These are phyloP conservation scores for Sarocladiaceae sp. DNA, from an alignment of 2,329 filamentous ascomycete genomes.

Conservation along the genomic window DNA sequence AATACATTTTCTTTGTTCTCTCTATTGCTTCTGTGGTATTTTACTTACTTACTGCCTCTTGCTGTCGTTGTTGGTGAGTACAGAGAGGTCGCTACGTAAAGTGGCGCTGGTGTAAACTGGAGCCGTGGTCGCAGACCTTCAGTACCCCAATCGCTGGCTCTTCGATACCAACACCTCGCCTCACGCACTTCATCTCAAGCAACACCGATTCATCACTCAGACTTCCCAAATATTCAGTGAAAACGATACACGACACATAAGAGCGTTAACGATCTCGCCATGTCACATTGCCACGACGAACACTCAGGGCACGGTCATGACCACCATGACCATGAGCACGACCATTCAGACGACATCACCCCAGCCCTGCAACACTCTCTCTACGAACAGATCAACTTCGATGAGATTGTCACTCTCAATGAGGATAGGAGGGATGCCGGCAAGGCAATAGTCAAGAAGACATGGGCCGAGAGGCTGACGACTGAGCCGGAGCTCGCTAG, in stretches of 20 bases:
- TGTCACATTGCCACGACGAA: constrained; percentile 49
- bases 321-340: constrained; percentile 61
- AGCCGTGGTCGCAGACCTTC: too few species aligned
- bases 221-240: neutral
- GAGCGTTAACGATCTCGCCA: too few species aligned
- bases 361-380: constrained; percentile 87
- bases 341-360: constrained; percentile 88
- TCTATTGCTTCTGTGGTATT: too few species aligned
- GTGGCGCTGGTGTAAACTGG: too few species aligned
- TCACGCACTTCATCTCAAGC: too few species aligned
- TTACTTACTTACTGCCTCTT: too few species aligned
- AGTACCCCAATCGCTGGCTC: too few species aligned
- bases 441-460: constrained; percentile 77
- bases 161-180: too few species aligned
- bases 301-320: constrained; percentile 46
- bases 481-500: constrained; percentile 73
- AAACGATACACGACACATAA: too few species aligned
- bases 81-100: too few species aligned
- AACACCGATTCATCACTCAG: neutral
- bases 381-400: constrained; percentile 89
- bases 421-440: constrained; percentile 68
- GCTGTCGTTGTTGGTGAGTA: too few species aligned
- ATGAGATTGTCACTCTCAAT: constrained; percentile 79
- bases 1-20: too few species aligned
- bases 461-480: constrained; percentile 77